Percentiles rank a stretch among this genome's conserved stretches.
These are phyloP conservation scores for Schoenoplectus tabernaemontani DNA, from an alignment of 202 grass and related monocot genomes.

Conservation along the genomic window DNA sequence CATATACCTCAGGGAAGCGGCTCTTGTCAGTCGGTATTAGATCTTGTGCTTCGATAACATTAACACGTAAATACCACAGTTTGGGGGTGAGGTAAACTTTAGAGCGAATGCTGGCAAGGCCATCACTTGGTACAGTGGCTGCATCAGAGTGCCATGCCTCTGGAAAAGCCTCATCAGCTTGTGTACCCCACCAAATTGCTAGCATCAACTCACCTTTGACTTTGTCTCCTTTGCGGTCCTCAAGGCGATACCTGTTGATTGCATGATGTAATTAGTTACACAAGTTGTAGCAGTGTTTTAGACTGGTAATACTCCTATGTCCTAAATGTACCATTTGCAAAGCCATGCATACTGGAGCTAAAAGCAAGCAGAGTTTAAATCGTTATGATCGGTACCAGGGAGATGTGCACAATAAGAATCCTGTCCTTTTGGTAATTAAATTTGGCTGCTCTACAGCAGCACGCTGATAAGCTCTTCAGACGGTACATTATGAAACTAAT, in stretches of 20 bases:
- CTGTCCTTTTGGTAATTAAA: neutral
- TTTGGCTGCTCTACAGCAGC: neutral
- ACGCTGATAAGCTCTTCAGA: neutral
- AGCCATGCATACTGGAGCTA: neutral
- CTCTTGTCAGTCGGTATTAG: slow-evolving; percentile 40
- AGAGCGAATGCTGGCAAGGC: slow-evolving; percentile 38
- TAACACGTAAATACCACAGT: slow-evolving; percentile 59
- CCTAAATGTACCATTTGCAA: neutral
- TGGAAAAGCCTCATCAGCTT: slow-evolving; percentile 48
- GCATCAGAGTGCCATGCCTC: slow-evolving; percentile 66
- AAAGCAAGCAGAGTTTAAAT: neutral
- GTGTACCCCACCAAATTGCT: slow-evolving; percentile 53
- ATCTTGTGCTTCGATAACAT: slow-evolving; percentile 51
- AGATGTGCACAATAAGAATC: neutral
- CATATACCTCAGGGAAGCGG: slow-evolving; percentile 38
- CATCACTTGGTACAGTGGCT: slow-evolving; percentile 47
- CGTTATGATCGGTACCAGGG: neutral
- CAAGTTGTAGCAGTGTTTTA: neutral
- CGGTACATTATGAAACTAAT: neutral
- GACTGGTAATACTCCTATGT: neutral
- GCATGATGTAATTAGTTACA: neutral
- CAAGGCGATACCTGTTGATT: slow-evolving; percentile 32
- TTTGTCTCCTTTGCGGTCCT: slow-evolving; percentile 42
- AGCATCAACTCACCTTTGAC: slow-evolving; percentile 54
- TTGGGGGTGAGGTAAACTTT: slow-evolving; percentile 68